phyloP scores from a whole-genome alignment of 305 asterid species.

The Fraxinus dipetala region DNA sequence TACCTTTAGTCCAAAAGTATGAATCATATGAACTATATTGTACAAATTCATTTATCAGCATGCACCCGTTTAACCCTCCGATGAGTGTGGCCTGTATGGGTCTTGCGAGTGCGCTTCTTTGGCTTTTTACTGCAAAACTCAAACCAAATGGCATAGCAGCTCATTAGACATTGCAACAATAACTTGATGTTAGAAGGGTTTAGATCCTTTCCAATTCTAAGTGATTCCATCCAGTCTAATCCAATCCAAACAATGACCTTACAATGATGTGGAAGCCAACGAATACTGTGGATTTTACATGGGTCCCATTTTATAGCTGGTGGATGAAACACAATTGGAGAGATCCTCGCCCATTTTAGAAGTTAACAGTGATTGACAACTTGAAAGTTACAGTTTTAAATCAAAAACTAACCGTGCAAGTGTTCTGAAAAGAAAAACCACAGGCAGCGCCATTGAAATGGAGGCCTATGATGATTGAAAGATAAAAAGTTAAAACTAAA shows the following conservation, averaged over 20 bases:
- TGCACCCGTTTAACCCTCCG: slow-evolving; percentile 35
- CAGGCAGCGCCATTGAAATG: slow-evolving; percentile 33
- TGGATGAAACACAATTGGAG: neutral
- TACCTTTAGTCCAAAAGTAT: slow-evolving; percentile 17
- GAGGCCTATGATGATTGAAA: slow-evolving; percentile 30
- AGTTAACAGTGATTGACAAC: neutral
- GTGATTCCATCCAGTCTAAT: neutral
- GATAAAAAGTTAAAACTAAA: neutral
- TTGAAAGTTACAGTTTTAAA: neutral
- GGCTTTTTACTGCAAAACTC: slow-evolving; percentile 34
- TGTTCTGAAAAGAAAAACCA: slow-evolving; percentile 26
- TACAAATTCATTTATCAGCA: slow-evolving; percentile 25
- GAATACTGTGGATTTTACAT: neutral
- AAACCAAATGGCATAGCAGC: neutral
- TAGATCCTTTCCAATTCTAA: neutral
- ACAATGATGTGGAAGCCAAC: neutral
- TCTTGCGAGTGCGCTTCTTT: slow-evolving; percentile 31
- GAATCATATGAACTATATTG: neutral
- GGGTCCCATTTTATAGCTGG: neutral
- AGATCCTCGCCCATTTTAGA: neutral
- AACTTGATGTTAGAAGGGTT: neutral
- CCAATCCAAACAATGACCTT: neutral
- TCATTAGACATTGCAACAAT: neutral
- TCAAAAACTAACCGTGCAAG: slow-evolving; percentile 29
- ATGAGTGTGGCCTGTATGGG: slow-evolving; percentile 36